Conservation (phyloP, 495 filamentous ascomycete species). For the Beverwykella pulmonaria region DNA sequence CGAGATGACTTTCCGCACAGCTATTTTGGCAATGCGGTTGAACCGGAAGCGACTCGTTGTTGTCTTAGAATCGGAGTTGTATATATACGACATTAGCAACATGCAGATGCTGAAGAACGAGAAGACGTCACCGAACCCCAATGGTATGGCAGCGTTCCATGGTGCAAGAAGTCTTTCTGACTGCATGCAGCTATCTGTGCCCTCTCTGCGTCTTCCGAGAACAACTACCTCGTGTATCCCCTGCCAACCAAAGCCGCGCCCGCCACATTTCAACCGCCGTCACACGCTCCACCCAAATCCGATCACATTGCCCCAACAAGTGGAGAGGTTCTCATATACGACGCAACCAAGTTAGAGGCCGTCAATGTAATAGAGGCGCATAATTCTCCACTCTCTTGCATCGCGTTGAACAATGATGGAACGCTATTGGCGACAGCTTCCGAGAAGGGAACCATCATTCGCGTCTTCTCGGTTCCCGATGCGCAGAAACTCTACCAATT, state of each 20-base stretch:
- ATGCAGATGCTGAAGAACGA: slow-evolving; percentile 92
- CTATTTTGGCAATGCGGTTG: slow-evolving; percentile 86
- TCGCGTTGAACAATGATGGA: slow-evolving; percentile 88
- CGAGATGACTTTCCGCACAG: slow-evolving; percentile 95
- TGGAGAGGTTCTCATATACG: slow-evolving; percentile 92
- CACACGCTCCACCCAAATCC: slow-evolving; percentile 80
- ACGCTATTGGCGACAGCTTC: slow-evolving; percentile 94
- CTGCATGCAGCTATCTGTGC: slow-evolving; percentile 74
- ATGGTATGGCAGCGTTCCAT: slow-evolving; percentile 54
- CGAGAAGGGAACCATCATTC: slow-evolving; percentile 95
- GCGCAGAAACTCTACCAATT: slow-evolving; percentile 95
- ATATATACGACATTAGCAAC: slow-evolving; percentile 96
- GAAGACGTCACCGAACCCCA: slow-evolving; percentile 88
- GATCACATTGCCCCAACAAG: slow-evolving; percentile 76
- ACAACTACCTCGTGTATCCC: slow-evolving; percentile 92
- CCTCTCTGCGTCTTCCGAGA: slow-evolving; percentile 90
- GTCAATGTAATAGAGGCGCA: slow-evolving; percentile 95
- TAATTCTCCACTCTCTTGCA: slow-evolving; percentile 84
- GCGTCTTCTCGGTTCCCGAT: slow-evolving; percentile 86
- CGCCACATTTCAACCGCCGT: slow-evolving; percentile 65
- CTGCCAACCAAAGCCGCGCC: slow-evolving; percentile 76
- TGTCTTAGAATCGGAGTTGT: slow-evolving; percentile 91
- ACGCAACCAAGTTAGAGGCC: slow-evolving; percentile 81
- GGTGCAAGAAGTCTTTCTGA: slow-evolving; percentile 18
- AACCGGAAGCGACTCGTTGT: slow-evolving; percentile 94